A percentile compares a stretch with the other conserved stretches of the same genome.
These are phyloP conservation scores for Naganishia vaughanmartiniae DNA, from an alignment of 768 basidiomycete species.

Conservation along the genomic window DNA sequence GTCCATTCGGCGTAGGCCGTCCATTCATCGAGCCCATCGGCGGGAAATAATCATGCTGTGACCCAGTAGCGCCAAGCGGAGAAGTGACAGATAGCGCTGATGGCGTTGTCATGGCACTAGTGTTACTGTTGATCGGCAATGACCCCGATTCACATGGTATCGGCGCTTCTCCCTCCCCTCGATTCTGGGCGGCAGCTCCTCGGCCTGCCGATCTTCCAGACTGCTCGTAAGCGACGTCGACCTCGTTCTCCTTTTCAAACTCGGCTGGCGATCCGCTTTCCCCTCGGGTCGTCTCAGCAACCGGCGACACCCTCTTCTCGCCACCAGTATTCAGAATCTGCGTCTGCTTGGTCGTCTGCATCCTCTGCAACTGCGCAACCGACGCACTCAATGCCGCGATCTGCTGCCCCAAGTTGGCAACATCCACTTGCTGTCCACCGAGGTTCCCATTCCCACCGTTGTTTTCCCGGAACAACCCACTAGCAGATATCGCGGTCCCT, in stretches of 20 bases:
- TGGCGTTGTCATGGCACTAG: slow-evolving; percentile 4
- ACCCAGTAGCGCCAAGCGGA: not conserved
- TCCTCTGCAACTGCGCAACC: slow-evolving; percentile 51
- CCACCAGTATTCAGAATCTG: not conserved
- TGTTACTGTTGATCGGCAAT: not conserved
- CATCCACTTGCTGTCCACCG: not conserved
- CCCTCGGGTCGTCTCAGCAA: not conserved
- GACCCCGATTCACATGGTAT: not conserved
- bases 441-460: not conserved
- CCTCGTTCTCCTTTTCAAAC: not conserved
- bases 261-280: not conserved
- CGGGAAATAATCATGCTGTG: slow-evolving; percentile 25
- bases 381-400: slow-evolving; percentile 47
- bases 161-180: too few species aligned
- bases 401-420: slow-evolving; percentile 45
- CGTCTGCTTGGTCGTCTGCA: slow-evolving; percentile 36
- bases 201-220: not conserved
- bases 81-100: slow-evolving; percentile 5
- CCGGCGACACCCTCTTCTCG: slow-evolving; percentile 1
- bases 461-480: not conserved
- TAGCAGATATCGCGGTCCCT: not conserved
- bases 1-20: slow-evolving; percentile 4
- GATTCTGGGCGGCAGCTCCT: not conserved
- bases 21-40: not conserved
- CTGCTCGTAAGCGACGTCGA: not conserved